These are phyloP conservation scores for Phytophthora sp. DNA, from an alignment of 352 stramenopile species.

Conservation along the genomic window DNA sequence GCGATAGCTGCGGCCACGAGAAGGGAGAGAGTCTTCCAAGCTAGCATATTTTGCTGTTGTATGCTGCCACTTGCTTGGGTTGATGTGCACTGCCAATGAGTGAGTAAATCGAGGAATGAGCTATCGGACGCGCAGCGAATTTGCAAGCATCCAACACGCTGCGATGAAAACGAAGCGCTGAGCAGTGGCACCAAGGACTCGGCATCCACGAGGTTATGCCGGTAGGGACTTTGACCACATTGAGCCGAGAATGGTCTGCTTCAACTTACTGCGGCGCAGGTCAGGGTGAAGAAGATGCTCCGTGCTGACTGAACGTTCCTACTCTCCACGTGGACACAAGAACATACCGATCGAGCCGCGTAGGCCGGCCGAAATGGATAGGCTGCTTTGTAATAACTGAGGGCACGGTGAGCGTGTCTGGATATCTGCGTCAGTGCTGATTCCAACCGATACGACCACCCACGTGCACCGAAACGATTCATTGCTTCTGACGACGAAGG, in stretches of 20 bases:
- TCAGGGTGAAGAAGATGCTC: neutral
- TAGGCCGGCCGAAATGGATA: no score
- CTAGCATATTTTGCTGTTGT: slow-evolving; percentile 8
- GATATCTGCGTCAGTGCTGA: neutral
- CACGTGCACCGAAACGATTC: slow-evolving; percentile 9
- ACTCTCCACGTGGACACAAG: neutral
- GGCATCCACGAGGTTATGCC: neutral
- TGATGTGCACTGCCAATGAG: neutral
- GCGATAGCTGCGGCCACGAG: slow-evolving; percentile 12
- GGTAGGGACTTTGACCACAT: no score
- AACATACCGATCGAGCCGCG: neutral
- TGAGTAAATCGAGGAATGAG: slow-evolving; percentile 23
- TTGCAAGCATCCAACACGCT: neutral
- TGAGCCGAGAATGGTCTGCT: no score
- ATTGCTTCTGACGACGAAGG: neutral
- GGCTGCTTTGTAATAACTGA: no score
- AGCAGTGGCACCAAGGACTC: neutral
- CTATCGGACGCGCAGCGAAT: neutral
- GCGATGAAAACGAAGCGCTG: neutral
- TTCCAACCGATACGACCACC: neutral
- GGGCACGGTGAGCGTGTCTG: no score
- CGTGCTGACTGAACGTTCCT: slow-evolving; percentile 1
- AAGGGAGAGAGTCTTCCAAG: slow-evolving; percentile 15
- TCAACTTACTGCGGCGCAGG: neutral
- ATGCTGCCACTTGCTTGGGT: no score